phyloP scores from a whole-genome alignment of 2,329 filamentous ascomycete genomes.

The Waltergamsia citrina region DNA sequence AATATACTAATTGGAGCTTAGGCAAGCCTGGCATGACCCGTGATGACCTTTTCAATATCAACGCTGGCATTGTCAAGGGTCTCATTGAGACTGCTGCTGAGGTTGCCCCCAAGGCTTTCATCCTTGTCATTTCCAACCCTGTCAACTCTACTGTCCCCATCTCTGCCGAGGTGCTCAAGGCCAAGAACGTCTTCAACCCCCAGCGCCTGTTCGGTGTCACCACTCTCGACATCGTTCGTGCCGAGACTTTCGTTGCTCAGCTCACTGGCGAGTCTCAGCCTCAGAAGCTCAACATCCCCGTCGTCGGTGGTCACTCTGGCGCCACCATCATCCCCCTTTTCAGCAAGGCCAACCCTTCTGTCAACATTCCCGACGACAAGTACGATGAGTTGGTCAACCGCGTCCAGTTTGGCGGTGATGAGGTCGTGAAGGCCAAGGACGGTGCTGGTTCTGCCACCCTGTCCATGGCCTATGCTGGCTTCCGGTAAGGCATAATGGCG shows the following conservation, averaged over 20 bases:
- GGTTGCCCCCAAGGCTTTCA: conserved; percentile 82
- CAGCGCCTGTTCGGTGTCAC: conserved; percentile 97
- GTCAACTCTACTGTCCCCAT: conserved; percentile 99
- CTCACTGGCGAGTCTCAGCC: conserved; percentile 76
- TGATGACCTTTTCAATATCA: conserved; percentile 99
- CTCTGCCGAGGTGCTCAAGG: conserved; percentile 92
- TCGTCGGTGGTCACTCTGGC: conserved; percentile 94
- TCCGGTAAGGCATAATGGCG: too few species aligned
- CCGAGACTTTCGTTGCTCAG: conserved; percentile 90
- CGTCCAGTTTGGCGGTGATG: conserved; percentile 96
- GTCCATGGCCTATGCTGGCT: conserved; percentile 94
- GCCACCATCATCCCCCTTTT: conserved; percentile 97
- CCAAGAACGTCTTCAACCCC: conserved; percentile 84
- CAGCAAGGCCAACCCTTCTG: conserved; percentile 75
- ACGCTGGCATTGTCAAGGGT: conserved; percentile 93
- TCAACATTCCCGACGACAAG: conserved; percentile 80
- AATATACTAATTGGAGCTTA: conserved; percentile 25
- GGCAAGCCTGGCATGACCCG: conserved; percentile 99
- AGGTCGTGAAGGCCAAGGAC: conserved; percentile 92
- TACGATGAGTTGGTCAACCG: conserved; percentile 86
- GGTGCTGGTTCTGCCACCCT: conserved; percentile 83
- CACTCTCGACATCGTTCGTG: conserved; percentile 94
- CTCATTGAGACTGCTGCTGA: conserved; percentile 83
- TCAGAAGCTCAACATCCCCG: conserved; percentile 75
- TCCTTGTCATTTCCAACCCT: conserved; percentile 97